phyloP scores from a whole-genome alignment of 2,329 filamentous ascomycete species.

The Fusarium sp. region DNA sequence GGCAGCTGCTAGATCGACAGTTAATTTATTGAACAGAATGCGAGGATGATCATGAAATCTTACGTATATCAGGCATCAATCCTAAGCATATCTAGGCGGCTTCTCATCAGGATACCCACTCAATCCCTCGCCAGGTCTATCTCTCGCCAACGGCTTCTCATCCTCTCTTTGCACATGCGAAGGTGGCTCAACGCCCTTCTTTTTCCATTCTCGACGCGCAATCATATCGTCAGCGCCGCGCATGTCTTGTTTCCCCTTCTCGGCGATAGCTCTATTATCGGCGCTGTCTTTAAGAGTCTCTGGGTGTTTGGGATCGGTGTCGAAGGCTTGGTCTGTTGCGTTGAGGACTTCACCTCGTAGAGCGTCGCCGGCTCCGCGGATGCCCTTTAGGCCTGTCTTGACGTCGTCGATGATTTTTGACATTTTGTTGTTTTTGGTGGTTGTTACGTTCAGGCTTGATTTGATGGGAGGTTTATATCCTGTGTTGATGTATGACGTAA shows the following conservation, averaged over 20 bases:
- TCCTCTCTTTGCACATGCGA: not conserved
- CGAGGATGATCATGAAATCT: rapidly evolving
- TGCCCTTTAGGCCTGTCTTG: conserved; percentile 38
- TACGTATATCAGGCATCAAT: not conserved
- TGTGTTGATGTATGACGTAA: not conserved
- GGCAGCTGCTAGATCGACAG: not conserved
- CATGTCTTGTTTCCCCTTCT: conserved; percentile 37
- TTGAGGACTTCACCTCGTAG: conserved; percentile 32
- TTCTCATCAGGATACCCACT: not conserved
- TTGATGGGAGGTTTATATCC: not conserved
- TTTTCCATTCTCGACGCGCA: conserved; percentile 32
- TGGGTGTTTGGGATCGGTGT: conserved; percentile 27
- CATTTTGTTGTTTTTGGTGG: conserved; percentile 8
- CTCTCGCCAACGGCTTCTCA: not conserved
- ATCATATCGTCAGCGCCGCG: conserved; percentile 26
- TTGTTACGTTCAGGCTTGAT: not conserved
- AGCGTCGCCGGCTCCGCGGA: conserved; percentile 37
- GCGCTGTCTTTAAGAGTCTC: not conserved
- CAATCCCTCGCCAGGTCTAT: not conserved
- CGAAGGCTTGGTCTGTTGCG: conserved; percentile 34
- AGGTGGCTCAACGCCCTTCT: conserved; percentile 14
- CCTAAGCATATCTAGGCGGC: not conserved
- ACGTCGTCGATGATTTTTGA: conserved; percentile 36
- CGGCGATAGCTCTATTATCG: conserved; percentile 14
- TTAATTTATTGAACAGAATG: rapidly evolving